phyloP scores from a whole-genome alignment of 192 early-diverging fungal genomes.

The Coemansia sp. region DNA sequence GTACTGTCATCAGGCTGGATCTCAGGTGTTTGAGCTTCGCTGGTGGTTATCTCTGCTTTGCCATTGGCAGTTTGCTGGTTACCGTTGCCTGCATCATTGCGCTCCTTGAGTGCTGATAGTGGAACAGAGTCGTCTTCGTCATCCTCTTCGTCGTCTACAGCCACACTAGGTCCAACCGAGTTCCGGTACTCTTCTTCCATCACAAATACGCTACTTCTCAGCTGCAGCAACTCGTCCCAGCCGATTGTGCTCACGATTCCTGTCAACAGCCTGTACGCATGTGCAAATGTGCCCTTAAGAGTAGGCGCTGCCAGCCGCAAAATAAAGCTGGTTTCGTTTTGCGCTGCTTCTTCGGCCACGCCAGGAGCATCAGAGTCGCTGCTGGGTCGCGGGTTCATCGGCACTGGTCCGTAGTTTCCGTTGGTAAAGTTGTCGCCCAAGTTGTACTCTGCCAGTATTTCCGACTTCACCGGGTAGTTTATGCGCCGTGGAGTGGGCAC shows the following conservation, averaged over 20 bases:
- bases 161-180: conserved; percentile 28
- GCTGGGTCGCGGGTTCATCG: conserved; percentile 26
- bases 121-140: conserved; percentile 37
- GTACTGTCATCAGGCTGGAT: neutral
- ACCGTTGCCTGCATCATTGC: conserved; percentile 4
- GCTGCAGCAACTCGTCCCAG: conserved; percentile 92
- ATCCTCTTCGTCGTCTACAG: conserved; percentile 39
- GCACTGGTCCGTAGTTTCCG: conserved; percentile 32
- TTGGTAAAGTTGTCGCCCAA: conserved; percentile 37
- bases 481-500: conserved; percentile 87
- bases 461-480: conserved; percentile 85
- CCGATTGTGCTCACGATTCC: conserved; percentile 79
- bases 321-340: conserved; percentile 58
- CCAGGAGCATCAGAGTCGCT: conserved; percentile 39
- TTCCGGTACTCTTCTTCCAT: conserved; percentile 98
- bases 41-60: conserved; percentile 1
- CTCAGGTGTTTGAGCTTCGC: conserved; percentile 4
- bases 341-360: conserved; percentile 35
- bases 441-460: conserved; percentile 58
- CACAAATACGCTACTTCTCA: conserved; percentile 89
- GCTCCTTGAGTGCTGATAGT: conserved; percentile 26
- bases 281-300: conserved; percentile 89
- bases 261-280: conserved; percentile 83
- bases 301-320: conserved; percentile 83
- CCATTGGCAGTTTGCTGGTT: neutral